phyloP scores from a whole-genome alignment of 768 basidiomycete genomes.

The Tricholoma matsutake region DNA sequence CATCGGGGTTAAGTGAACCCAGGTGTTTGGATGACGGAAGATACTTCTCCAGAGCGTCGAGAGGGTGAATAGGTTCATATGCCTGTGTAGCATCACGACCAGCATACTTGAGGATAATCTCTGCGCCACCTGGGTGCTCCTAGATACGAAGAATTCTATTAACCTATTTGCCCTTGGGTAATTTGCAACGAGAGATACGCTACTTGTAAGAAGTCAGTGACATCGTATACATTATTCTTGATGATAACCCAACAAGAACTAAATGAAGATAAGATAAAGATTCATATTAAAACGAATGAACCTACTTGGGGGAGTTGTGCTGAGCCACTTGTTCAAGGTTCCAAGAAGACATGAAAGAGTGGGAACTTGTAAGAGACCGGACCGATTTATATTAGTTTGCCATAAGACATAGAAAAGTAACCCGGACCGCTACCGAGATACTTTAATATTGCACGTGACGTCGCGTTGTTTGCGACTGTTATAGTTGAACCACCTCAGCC shows the following conservation, averaged over 20 bases:
- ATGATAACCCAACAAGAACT: constrained; percentile 89
- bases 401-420: too few relatives aligned
- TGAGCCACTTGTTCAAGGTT: constrained; percentile 56
- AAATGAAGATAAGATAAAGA: constrained; percentile 8
- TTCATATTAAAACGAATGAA: constrained; percentile 3
- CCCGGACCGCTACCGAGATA: neutral
- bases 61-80: constrained; percentile 83
- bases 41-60: constrained; percentile 72
- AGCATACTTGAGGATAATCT: constrained; percentile 79
- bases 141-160: constrained; percentile 19
- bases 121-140: constrained; percentile 81
- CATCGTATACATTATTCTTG: constrained; percentile 78
- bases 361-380: constrained; percentile 1
- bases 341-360: constrained; percentile 40
- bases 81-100: constrained; percentile 80
- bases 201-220: constrained; percentile 73
- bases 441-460: constrained; percentile 11
- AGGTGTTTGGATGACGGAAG: constrained; percentile 70
- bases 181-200: constrained; percentile 12
- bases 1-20: constrained; percentile 54
- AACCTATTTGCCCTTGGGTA: neutral
- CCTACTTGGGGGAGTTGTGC: constrained; percentile 54
- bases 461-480: constrained; percentile 23
- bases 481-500: constrained; percentile 17
- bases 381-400: neutral